A percentile compares a stretch with the other conserved stretches of the same genome.
Conservation (phyloP, 1,139 yeast species). For the Schizosaccharomyces versatilis region DNA sequence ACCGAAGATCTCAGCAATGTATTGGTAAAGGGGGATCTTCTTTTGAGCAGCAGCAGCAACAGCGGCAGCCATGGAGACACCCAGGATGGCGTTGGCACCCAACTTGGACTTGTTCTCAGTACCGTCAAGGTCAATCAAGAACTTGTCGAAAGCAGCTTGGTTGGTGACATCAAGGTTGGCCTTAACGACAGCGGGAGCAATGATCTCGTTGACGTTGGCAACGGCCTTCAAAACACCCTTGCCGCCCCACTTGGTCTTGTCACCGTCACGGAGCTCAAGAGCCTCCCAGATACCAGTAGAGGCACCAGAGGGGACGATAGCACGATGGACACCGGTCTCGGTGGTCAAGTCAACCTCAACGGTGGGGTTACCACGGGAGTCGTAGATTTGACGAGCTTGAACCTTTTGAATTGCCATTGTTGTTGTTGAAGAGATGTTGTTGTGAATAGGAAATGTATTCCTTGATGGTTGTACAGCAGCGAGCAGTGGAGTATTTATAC, state of each 20-base stretch:
- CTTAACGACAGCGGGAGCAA: constrained; percentile 69
- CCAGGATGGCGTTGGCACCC: constrained; percentile 90
- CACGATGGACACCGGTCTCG: constrained; percentile 66
- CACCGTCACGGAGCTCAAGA: constrained; percentile 84
- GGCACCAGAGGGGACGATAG: constrained; percentile 77
- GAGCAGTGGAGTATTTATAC: too few species aligned
- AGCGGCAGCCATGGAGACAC: constrained; percentile 82
- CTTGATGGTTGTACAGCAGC: too few species aligned
- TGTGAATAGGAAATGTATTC: too few species aligned
- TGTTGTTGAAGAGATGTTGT: not conserved
- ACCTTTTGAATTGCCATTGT: constrained; percentile 34
- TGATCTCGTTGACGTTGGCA: constrained; percentile 66
- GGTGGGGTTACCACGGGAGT: constrained; percentile 82
- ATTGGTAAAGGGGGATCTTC: constrained; percentile 61
- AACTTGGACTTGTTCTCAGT: constrained; percentile 80
- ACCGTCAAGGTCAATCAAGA: constrained; percentile 62
- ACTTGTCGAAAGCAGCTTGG: constrained; percentile 61
- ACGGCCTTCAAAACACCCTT: constrained; percentile 83
- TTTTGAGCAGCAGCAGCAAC: constrained; percentile 89
- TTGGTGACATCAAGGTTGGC: constrained; percentile 53
- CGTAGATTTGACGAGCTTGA: constrained; percentile 83
- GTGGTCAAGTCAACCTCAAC: constrained; percentile 86
- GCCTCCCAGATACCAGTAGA: constrained; percentile 50
- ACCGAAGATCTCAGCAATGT: constrained; percentile 51
- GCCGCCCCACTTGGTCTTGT: constrained; percentile 83